Percentiles rank a stretch among this genome's conserved stretches.
These are phyloP conservation scores for Epichloe gansuensis DNA, from an alignment of 2,329 filamentous ascomycete species.

Conservation along the genomic window DNA sequence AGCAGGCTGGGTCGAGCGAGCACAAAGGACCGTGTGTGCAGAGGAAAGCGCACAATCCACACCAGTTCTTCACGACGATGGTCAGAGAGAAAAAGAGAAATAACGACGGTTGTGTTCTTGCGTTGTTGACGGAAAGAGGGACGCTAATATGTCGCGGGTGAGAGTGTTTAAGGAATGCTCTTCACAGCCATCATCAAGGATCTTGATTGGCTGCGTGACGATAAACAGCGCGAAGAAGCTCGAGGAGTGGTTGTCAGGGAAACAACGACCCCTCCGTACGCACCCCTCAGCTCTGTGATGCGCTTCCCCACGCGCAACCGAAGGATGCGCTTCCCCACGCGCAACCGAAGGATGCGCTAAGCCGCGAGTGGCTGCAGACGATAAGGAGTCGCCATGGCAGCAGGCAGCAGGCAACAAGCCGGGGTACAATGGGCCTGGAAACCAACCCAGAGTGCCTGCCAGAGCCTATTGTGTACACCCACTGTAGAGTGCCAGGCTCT, in stretches of 20 bases:
- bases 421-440: constrained; percentile 7
- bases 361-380: neutral
- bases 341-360: neutral
- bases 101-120: neutral
- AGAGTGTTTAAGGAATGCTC: constrained; percentile 8
- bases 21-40: neutral
- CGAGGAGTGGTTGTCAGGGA: constrained; percentile 3
- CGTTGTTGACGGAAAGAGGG: neutral
- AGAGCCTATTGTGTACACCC: no score
- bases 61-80: neutral
- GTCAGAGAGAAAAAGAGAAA: neutral
- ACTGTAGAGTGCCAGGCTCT: no score
- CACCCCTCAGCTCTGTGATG: neutral
- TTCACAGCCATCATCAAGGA: neutral
- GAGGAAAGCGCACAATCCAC: neutral
- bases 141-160: neutral
- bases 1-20: neutral
- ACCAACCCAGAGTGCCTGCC: no score
- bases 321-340: neutral
- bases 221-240: constrained; percentile 4
- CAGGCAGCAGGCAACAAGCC: constrained; percentile 8
- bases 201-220: constrained; percentile 5
- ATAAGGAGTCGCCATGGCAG: constrained; percentile 11
- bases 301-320: neutral
- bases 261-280: neutral